A percentile compares a stretch with the other conserved stretches of the same genome.
Conservation (phyloP, 1,284 basidiomycete genomes). For the Leccinum pachyderme region DNA sequence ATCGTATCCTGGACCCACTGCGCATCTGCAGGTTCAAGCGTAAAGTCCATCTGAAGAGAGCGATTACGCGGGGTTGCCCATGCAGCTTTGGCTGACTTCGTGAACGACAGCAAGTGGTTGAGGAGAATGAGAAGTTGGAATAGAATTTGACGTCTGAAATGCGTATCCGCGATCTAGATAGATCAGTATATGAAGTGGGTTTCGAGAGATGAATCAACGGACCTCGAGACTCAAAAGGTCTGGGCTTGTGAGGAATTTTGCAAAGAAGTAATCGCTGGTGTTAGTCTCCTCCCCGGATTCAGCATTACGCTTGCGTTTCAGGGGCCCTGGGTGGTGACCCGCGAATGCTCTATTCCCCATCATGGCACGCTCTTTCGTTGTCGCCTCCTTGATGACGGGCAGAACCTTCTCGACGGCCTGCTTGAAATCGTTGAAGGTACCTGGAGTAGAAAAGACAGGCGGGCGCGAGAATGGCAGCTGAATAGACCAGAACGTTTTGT, state of each 20-base stretch:
- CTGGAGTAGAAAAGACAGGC: constrained; percentile 53
- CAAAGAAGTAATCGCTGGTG: constrained; percentile 80
- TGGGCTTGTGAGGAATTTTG: constrained; percentile 86
- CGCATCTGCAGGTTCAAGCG: constrained; percentile 58
- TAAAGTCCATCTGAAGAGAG: constrained; percentile 78
- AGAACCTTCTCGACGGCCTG: constrained; percentile 68
- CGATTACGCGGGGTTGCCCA: constrained; percentile 66
- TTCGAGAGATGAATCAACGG: constrained; percentile 16
- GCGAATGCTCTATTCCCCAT: constrained; percentile 63
- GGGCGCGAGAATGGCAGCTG: constrained; percentile 78
- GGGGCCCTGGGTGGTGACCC: constrained; percentile 34
- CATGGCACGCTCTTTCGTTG: constrained; percentile 77
- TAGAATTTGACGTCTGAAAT: constrained; percentile 89
- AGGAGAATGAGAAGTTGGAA: constrained; percentile 84
- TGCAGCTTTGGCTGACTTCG: constrained; percentile 60
- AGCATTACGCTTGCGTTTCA: constrained; percentile 66
- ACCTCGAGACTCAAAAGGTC: constrained; percentile 87
- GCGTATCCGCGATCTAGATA: constrained; percentile 76
- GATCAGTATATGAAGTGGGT: constrained; percentile 6
- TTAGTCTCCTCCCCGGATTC: constrained; percentile 47
- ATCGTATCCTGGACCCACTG: constrained; percentile 75
- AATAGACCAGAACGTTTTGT: constrained; percentile 82
- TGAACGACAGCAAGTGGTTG: constrained; percentile 77
- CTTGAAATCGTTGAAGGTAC: constrained; percentile 61
- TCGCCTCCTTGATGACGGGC: constrained; percentile 78